Evolutionary conservation across 805 yeast genomes (phyloP).

Genomic region (Maudiozyma serrabonitensis): DNA sequence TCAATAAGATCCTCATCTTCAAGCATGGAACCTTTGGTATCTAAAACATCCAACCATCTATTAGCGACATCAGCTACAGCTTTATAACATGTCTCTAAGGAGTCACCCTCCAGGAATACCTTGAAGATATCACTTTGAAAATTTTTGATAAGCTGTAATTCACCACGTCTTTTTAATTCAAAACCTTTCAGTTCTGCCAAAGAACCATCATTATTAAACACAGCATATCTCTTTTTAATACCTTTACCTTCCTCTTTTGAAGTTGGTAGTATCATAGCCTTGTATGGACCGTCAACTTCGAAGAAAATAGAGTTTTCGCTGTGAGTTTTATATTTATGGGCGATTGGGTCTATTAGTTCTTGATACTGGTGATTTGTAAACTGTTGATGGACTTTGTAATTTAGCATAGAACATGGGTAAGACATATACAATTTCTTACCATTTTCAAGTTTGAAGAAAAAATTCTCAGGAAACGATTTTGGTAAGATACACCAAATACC

Average conservation of each 20-base stretch:
- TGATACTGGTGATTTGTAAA: constrained; percentile 95
- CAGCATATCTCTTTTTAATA: constrained; percentile 92
- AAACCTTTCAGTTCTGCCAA: constrained; percentile 94
- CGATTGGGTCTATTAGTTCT: constrained; percentile 61
- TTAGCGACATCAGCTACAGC: constrained; percentile 91
- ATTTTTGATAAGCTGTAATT: constrained; percentile 81
- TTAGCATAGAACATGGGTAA: constrained; percentile 94
- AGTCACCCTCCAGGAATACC: constrained; percentile 75
- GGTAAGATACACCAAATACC: constrained; percentile 99
- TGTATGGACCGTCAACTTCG: constrained; percentile 98
- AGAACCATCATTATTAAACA: constrained; percentile 88
- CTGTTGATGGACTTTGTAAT: constrained; percentile 79
- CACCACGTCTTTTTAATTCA: constrained; percentile 95
- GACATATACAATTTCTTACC: constrained; percentile 74
- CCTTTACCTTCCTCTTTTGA: constrained; percentile 97
- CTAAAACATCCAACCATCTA: constrained; percentile 91
- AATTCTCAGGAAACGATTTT: constrained; percentile 85
- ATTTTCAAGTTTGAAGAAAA: constrained; percentile 53
- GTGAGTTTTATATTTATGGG: constrained; percentile 59
- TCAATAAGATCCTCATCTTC: constrained; percentile 93
- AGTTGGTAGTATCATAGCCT: constrained; percentile 94
- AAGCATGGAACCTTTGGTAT: constrained; percentile 72
- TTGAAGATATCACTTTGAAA: constrained; percentile 93
- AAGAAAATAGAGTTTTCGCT: constrained; percentile 93
- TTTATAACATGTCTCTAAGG: constrained; percentile 69